Evolutionary conservation across 371 early-diverging fungal genomes (phyloP).

Genomic region (Mortierella sp.): DNA sequence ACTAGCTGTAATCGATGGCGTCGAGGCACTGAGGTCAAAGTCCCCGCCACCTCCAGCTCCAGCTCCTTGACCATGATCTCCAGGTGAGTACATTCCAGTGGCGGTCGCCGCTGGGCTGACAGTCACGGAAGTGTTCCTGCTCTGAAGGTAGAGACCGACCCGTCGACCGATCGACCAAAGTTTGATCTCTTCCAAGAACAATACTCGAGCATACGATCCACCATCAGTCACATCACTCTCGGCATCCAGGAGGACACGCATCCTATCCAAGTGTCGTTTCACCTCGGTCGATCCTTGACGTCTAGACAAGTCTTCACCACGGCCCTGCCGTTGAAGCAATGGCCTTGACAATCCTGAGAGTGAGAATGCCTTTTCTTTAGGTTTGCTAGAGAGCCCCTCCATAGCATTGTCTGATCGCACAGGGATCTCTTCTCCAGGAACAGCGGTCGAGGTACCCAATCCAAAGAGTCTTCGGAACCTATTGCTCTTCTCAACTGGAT

Average conservation of each 20-base stretch:
- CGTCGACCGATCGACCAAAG: conserved; percentile 43
- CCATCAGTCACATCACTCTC: conserved; percentile 41
- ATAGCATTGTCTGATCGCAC: not conserved
- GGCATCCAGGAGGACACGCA: conserved; percentile 36
- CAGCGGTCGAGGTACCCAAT: too few relatives aligned
- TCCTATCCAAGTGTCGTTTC: conserved; percentile 35
- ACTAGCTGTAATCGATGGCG: conserved; percentile 14
- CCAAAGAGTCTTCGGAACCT: not conserved
- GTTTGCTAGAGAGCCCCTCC: not conserved
- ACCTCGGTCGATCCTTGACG: conserved; percentile 14
- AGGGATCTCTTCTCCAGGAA: not conserved
- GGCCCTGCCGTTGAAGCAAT: conserved; percentile 25
- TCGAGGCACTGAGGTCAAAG: conserved; percentile 1
- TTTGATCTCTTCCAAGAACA: conserved; percentile 45
- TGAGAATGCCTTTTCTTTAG: conserved; percentile 9
- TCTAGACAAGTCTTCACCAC: conserved; percentile 15
- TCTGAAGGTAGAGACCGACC: conserved; percentile 33
- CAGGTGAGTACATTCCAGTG: conserved; percentile 15
- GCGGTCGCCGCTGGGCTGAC: conserved; percentile 12
- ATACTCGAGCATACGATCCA: conserved; percentile 28
- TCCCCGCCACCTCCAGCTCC: not conserved
- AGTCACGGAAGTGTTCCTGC: conserved; percentile 12
- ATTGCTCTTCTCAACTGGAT: not conserved
- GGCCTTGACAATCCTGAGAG: conserved; percentile 15
- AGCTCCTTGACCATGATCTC: not conserved